phyloP scores from a whole-genome alignment of 2,329 filamentous ascomycete genomes.

The Elsinoe necatrix region DNA sequence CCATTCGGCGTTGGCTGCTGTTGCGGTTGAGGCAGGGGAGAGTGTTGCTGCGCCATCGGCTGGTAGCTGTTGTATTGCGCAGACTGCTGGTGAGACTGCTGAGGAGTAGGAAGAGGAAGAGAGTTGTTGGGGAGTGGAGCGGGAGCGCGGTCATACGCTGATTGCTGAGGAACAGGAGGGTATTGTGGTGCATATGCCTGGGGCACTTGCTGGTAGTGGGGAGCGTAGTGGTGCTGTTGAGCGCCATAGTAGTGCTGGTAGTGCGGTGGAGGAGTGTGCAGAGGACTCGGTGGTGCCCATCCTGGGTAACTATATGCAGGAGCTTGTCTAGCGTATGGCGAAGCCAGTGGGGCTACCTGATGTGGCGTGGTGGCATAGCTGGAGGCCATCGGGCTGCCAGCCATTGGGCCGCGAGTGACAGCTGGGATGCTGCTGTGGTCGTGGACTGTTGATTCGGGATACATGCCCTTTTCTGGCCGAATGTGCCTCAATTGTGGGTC shows the following conservation, averaged over 20 bases:
- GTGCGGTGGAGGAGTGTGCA: slow-evolving; percentile 32
- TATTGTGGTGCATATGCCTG: slow-evolving; percentile 31
- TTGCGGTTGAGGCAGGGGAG: slow-evolving; percentile 3
- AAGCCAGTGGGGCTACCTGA: slow-evolving; percentile 47
- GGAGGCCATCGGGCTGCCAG: slow-evolving; percentile 52
- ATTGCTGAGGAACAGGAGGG: slow-evolving; percentile 21
- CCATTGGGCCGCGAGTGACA: slow-evolving; percentile 66
- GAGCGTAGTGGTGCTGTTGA: slow-evolving; percentile 22
- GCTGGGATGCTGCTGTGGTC: slow-evolving; percentile 74
- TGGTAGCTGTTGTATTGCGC: slow-evolving; percentile 25
- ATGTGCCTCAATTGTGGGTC: slow-evolving; percentile 76
- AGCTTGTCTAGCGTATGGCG: slow-evolving; percentile 34
- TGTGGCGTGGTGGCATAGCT: slow-evolving; percentile 44
- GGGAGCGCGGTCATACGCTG: slow-evolving; percentile 33
- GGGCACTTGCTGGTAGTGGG: slow-evolving; percentile 22
- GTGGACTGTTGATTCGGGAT: slow-evolving; percentile 89
- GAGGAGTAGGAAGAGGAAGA: slow-evolving; percentile 32
- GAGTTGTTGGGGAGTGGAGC: slow-evolving; percentile 29
- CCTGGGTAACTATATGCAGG: slow-evolving; percentile 32
- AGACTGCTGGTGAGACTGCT: slow-evolving; percentile 21
- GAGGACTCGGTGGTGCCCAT: slow-evolving; percentile 37
- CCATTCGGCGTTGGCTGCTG: slow-evolving; percentile 8
- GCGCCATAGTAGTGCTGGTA: slow-evolving; percentile 28
- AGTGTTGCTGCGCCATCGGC: slow-evolving; percentile 3
- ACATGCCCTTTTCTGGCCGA: slow-evolving; percentile 84